Evolutionary conservation across 371 early-diverging fungal species (phyloP).

Genomic region (Zychaea mexicana): DNA sequence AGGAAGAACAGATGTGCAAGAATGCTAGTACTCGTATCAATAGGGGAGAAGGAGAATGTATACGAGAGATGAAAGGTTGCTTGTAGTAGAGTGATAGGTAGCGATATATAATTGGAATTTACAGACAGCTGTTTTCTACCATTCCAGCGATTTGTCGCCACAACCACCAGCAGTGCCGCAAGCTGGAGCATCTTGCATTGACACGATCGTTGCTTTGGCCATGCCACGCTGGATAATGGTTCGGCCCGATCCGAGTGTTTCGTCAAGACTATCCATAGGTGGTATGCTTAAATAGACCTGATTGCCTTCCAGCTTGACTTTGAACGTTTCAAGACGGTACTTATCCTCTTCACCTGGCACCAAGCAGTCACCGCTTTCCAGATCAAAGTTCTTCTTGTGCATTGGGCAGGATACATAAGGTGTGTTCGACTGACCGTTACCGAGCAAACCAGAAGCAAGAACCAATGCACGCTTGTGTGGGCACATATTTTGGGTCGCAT

Average conservation of each 20-base stretch:
- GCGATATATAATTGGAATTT: not conserved
- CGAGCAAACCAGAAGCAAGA: constrained; percentile 63
- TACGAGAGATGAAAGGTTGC: too few species aligned
- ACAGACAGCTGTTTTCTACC: constrained; percentile 1
- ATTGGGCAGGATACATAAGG: constrained; percentile 69
- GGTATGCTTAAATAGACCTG: constrained; percentile 54
- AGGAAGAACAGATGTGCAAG: too few species aligned
- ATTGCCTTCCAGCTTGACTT: constrained; percentile 49
- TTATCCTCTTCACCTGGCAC: constrained; percentile 44
- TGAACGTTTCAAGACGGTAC: constrained; percentile 55
- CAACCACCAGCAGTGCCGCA: constrained; percentile 16
- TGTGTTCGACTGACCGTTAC: constrained; percentile 30
- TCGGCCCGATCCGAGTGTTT: constrained; percentile 49
- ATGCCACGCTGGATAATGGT: constrained; percentile 44
- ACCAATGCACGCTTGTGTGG: constrained; percentile 72
- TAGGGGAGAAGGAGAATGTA: too few species aligned
- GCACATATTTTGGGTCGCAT: constrained; percentile 77
- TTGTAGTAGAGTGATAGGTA: not conserved
- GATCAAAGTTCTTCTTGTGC: constrained; percentile 72
- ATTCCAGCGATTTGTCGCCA: constrained; percentile 21
- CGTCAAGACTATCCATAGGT: constrained; percentile 43
- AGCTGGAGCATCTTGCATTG: constrained; percentile 1
- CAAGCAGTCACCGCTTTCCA: constrained; percentile 53
- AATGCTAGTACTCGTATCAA: too few species aligned
- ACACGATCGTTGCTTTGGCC: constrained; percentile 9